Conservation (phyloP, 352 stramenopile genomes). For the Globisporangium mamillatum region DNA sequence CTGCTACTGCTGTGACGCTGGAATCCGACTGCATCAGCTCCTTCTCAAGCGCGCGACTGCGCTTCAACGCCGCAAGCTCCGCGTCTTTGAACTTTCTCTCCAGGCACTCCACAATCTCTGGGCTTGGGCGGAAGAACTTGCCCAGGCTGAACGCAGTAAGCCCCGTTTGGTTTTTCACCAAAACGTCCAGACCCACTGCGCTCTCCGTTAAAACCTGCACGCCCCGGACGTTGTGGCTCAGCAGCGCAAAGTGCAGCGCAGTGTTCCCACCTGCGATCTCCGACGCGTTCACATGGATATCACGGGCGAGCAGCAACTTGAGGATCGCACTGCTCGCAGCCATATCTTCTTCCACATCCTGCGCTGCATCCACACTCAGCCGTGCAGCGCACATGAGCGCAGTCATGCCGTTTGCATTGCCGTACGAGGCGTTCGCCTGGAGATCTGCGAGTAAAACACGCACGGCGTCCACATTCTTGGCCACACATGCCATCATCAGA, state of each 20-base stretch:
- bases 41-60: background rate
- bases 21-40: slow-evolving; percentile 5
- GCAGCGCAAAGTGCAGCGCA: slow-evolving; percentile 71
- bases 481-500: slow-evolving; percentile 85
- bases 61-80: slow-evolving; percentile 13
- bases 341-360: slow-evolving; percentile 30
- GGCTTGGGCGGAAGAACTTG: background rate
- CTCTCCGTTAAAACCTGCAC: slow-evolving; percentile 34
- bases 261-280: slow-evolving; percentile 53
- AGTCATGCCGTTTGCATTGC: slow-evolving; percentile 64
- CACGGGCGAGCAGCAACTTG: slow-evolving; percentile 37
- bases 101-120: slow-evolving; percentile 27
- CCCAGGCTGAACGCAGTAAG: slow-evolving; percentile 16
- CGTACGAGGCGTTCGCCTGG: slow-evolving; percentile 30
- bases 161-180: slow-evolving; percentile 22
- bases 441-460: slow-evolving; percentile 44
- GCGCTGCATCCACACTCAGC: slow-evolving; percentile 34
- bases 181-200: slow-evolving; percentile 3
- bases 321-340: slow-evolving; percentile 52
- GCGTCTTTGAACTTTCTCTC: slow-evolving; percentile 17
- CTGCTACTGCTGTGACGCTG: background rate
- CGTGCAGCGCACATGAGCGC: slow-evolving; percentile 76
- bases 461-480: slow-evolving; percentile 61
- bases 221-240: slow-evolving; percentile 50
- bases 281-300: slow-evolving; percentile 39